Evolutionary conservation across 1,284 basidiomycete genomes (phyloP), one percentile per base, ranked within the genome.

Genomic region (Trametes polyzona): DNA sequence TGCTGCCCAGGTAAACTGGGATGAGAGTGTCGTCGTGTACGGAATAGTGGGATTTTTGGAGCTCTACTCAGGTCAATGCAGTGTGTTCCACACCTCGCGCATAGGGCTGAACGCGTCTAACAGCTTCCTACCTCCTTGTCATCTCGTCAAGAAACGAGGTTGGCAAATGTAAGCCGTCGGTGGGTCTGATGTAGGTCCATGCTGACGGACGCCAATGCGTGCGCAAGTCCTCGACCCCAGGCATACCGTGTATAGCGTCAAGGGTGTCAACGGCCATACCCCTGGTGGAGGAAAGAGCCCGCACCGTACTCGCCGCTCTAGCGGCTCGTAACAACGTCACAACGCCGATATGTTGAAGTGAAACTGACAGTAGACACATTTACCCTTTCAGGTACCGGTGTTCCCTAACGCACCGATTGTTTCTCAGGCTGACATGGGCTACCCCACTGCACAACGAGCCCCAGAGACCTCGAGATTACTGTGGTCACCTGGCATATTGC

Each of bases 61-160:
- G 60, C 72, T 93, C 29, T 89, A 84, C 67, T 79, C 84, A 65
- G 83, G 90, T 91, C 72, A 55, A 76, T 71, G 36, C 32, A 40
- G 37, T 43, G 47, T 56, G n/a, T 35, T 40, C 47, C 23, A 41
- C 23, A 17, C 12, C 24, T 42, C 3, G 32, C 40, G 26, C n/a
- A 37, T 24, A 46, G 35, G 10, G 54, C 57, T 62, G 41, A 53
- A 53, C 37, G 29, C 4, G 11, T 54, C 32, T 57, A 16, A 42
- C 47, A 92, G 90, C 81, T 42, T 87, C 90, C 9, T 86, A 91
- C 74, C 72, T 92, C 14, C 74, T 92, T 41, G 86, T 89, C 6
- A 80, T 92, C 42, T 83, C 83, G 17, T 77, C 82, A 6, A 81
- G 81, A 55, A 74, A 75, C 46, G 78, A 84, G 60, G 75, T 87